Base-by-base conservation (phyloP, 352 stramenopile species). In the Pseudoperonospora humuli region DNA sequence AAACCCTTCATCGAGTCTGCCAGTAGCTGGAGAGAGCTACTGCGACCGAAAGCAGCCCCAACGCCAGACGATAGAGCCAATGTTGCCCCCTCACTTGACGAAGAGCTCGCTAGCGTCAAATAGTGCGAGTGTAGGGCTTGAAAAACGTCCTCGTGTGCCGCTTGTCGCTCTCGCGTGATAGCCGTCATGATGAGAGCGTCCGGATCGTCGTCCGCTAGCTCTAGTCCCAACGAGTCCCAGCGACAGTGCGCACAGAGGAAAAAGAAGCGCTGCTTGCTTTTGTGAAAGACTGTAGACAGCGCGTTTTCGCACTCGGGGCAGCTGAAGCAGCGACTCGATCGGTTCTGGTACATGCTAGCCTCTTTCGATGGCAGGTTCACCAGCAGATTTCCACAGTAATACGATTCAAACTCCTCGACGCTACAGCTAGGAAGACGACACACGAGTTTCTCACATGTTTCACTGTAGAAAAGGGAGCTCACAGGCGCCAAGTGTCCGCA, bases 291-390 rank as follows among this genome's bases (percentile, higher is more conserved):
- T 19, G 78, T 90, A n/a, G 73, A 78, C 20, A 94, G 64, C 40
- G 70, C 57, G 11, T 32, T 82, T 32, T 57, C 64, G 46, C 83
- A 94, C 17, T 61, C 46, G 15, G 73, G 67, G 57, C 83, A 94
- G 45, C 63, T 75, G 51, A 94, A 93, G 66, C 72, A 86, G 29
- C 80, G 75, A 20, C 74, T 86, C 36, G 78, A 92, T 48, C 83
- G 78, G 58, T 93, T 91, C 75, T 93, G 82, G 63, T 90, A 93
- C 60, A 83, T 67, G 39, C 57, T 75, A 15, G 83, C 83, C 45
- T 94, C 83, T 39, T 92, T 93, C 9, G 83, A 93, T 20, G 83
- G 75, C 62, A 94, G 51, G 54, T 94, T 94, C 29, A 90, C 75
- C 34, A 93, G 63, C 55, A 87, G 59, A 21, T 83, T 81, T 21